These are phyloP conservation scores for Entomortierella chlamydospora DNA, from an alignment of 192 early-diverging fungal species.

Conservation along the genomic window DNA sequence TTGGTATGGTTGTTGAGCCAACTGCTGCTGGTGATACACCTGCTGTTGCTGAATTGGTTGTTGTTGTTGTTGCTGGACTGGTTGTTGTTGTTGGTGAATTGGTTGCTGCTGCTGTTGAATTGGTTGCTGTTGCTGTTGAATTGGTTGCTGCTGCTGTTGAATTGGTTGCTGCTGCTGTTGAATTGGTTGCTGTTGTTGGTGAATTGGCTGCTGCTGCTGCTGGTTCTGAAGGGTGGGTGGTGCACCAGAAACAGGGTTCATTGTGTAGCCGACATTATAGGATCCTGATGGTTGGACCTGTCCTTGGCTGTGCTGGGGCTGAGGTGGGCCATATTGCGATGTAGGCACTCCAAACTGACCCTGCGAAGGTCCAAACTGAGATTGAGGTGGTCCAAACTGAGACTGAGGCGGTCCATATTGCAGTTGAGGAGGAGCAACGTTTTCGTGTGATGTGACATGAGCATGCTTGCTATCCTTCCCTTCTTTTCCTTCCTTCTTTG, in stretches of 20 bases:
- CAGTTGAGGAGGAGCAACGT: neutral
- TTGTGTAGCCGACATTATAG: neutral
- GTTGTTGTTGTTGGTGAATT: neutral
- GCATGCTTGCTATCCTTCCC: constrained; percentile 30
- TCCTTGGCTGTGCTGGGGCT: constrained; percentile 7
- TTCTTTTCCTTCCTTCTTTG: constrained; percentile 38
- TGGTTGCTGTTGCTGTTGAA: constrained; percentile 12
- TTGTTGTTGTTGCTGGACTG: neutral
- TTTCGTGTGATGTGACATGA: constrained; percentile 1
- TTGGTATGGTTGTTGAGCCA: constrained; percentile 3
- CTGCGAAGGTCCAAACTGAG: constrained; percentile 12
- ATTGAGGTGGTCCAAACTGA: constrained; percentile 13
- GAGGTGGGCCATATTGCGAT: constrained; percentile 5
- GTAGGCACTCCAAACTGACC: constrained; percentile 10
- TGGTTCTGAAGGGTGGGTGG: constrained; percentile 9
- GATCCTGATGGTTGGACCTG: constrained; percentile 5
- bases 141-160: constrained; percentile 4
- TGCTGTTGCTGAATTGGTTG: constrained; percentile 1
- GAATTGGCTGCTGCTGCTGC: constrained; percentile 15
- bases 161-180: neutral
- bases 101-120: neutral
- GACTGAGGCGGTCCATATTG: constrained; percentile 12
- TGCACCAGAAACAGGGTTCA: neutral
- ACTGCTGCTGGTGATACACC: constrained; percentile 8
- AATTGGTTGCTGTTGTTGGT: constrained; percentile 2